Evolutionary conservation across 2,329 filamentous ascomycete species (phyloP).

Genomic region (Aureobasidium sp.): DNA sequence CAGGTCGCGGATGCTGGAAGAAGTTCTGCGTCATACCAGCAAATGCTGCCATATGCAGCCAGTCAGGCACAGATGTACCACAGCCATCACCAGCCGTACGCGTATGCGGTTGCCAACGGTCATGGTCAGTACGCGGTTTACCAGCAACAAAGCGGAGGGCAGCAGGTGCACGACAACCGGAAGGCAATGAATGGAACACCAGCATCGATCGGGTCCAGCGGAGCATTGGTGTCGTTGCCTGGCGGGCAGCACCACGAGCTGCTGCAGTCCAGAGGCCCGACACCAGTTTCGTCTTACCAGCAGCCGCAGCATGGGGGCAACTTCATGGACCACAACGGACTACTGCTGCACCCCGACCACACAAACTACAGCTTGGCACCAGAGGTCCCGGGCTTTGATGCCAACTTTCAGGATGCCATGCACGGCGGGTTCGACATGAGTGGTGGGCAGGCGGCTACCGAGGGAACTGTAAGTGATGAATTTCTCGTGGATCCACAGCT

Average conservation of each 20-base stretch:
- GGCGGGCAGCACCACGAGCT: slow-evolving; percentile 35
- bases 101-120: slow-evolving; percentile 45
- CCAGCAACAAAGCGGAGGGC: slow-evolving; percentile 15
- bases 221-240: slow-evolving; percentile 30
- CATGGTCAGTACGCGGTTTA: slow-evolving; percentile 34
- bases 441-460: neutral
- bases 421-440: neutral
- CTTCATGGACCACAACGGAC: slow-evolving; percentile 9
- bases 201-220: slow-evolving; percentile 10
- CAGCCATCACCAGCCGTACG: slow-evolving; percentile 30
- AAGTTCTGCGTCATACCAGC: neutral
- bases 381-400: neutral
- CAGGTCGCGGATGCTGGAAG: slow-evolving; percentile 21
- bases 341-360: slow-evolving; percentile 10
- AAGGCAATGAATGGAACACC: slow-evolving; percentile 39
- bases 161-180: slow-evolving; percentile 26
- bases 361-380: neutral
- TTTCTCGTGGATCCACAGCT: slow-evolving; percentile 13
- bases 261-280: slow-evolving; percentile 25
- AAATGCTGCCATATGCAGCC: slow-evolving; percentile 40
- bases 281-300: slow-evolving; percentile 26
- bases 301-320: slow-evolving; percentile 13
- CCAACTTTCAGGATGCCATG: slow-evolving; percentile 9
- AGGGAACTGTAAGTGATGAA: neutral
- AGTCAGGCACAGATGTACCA: slow-evolving; percentile 37